phyloP scores from a whole-genome alignment of 2,329 filamentous ascomycete genomes.

The Neocatenulostroma microsporum region DNA sequence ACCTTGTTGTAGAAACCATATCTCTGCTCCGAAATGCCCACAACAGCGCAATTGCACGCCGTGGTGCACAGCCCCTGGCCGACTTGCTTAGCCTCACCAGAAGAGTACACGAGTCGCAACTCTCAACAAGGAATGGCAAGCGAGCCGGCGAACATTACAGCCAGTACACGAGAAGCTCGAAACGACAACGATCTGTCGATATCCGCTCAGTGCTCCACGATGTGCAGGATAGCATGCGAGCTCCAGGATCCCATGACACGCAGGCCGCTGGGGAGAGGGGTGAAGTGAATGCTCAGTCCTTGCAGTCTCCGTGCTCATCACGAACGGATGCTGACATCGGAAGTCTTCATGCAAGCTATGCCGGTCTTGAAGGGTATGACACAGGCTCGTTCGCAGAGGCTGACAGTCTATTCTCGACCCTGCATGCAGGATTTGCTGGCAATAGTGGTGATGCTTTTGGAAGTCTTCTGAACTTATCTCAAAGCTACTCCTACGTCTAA shows the following conservation, averaged over 20 bases:
- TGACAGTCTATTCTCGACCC: conserved; percentile 4
- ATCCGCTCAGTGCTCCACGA: not conserved
- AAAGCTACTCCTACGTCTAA: conserved; percentile 4
- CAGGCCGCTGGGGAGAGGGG: no score
- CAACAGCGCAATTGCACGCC: conserved; percentile 9
- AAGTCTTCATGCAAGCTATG: no score
- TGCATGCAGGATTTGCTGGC: conserved; percentile 6
- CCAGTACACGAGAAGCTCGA: not conserved
- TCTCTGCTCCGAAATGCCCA: not conserved
- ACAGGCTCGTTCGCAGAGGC: conserved; percentile 1
- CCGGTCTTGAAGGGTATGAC: no score
- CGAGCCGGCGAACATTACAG: not conserved
- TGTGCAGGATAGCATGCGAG: no score
- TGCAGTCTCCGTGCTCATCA: no score
- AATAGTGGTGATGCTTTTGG: conserved; percentile 6
- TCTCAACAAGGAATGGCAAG: not conserved
- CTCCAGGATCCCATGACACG: no score
- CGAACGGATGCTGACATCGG: no score
- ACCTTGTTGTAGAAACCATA: conserved; percentile 1
- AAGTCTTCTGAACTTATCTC: conserved; percentile 8
- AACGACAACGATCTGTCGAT: not conserved
- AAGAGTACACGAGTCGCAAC: not conserved
- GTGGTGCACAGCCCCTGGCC: conserved; percentile 3
- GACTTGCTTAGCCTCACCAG: not conserved
- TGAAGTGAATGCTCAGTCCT: no score